Percentiles rank a stretch among this genome's conserved stretches.
Conservation (phyloP, 805 yeast species). For the Torulaspora maleeae region DNA sequence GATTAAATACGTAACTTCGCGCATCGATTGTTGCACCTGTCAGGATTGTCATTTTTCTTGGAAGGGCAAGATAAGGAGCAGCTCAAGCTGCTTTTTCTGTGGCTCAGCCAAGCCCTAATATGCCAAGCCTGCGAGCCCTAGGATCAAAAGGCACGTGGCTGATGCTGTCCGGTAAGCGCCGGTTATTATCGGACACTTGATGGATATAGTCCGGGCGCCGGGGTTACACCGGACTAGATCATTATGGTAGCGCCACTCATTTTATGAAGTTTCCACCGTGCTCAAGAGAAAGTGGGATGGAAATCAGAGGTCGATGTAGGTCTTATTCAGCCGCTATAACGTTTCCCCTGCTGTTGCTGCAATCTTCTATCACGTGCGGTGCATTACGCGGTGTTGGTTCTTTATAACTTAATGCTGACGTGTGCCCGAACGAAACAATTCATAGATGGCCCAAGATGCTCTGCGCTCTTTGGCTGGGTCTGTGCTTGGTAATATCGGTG, state of each 20-base stretch:
- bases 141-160: background rate
- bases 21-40: background rate
- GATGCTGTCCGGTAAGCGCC: background rate
- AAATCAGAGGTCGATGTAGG: no score
- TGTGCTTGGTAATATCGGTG: background rate
- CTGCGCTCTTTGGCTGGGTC: background rate
- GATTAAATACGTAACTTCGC: background rate
- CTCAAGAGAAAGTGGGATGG: no score
- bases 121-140: background rate
- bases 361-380: no score
- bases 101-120: conserved; percentile 3
- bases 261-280: no score
- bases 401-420: no score
- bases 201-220: no score
- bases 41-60: background rate
- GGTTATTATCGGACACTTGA: background rate
- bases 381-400: no score
- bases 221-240: no score
- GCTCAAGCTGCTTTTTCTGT: conserved; percentile 1
- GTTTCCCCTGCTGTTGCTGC: no score
- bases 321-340: no score
- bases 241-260: no score
- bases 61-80: background rate
- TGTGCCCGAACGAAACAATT: background rate
- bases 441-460: background rate